phyloP scores from a whole-genome alignment of 345 rosid genomes.

The Corchorus olitorius region DNA sequence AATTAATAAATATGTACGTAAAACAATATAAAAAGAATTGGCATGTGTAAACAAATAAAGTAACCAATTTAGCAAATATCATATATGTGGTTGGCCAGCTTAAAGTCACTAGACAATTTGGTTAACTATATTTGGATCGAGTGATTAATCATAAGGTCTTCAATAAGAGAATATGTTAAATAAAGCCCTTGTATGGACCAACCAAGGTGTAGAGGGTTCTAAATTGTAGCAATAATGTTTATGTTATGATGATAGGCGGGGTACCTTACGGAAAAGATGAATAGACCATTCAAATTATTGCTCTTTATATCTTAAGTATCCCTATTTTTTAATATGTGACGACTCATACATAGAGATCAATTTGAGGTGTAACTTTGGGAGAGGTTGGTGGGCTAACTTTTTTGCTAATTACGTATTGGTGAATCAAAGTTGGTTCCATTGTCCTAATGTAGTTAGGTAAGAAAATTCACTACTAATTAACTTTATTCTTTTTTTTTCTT shows the following conservation, averaged over 20 bases:
- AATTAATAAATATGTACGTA: no score
- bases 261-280: not conserved
- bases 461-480: not conserved
- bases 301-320: not conserved
- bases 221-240: not conserved
- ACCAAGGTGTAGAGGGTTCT: no score
- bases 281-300: not conserved
- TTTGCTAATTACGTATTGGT: conserved; percentile 12
- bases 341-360: not conserved
- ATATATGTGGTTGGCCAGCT: no score
- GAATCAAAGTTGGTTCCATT: conserved; percentile 25
- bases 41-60: no score
- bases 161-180: no score
- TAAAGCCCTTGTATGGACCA: no score
- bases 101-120: no score
- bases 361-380: no score
- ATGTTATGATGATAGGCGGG: not conserved
- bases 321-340: not conserved
- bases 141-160: no score
- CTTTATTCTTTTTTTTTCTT: not conserved
- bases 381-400: conserved; percentile 33
- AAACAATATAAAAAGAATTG: no score
- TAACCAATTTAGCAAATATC: no score
- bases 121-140: no score
- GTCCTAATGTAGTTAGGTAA: conserved; percentile 22